Evolutionary conservation across 805 yeast species (phyloP).

Genomic region (Wickerhamomyces bovis): DNA sequence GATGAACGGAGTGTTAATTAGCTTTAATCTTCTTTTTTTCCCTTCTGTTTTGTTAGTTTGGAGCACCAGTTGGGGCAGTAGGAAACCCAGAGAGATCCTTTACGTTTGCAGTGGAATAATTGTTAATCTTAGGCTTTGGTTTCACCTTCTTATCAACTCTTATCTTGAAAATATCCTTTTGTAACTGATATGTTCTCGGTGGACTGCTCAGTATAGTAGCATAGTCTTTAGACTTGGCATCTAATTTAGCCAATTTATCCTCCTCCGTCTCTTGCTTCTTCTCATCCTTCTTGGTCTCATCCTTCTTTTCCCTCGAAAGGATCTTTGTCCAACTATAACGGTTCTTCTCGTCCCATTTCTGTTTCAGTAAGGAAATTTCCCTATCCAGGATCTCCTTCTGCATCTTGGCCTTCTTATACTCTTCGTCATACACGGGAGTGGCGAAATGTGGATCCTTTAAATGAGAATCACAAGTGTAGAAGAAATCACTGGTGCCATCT

Average conservation of each 20-base stretch:
- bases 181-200: slow-evolving; percentile 32
- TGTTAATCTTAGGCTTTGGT: slow-evolving; percentile 23
- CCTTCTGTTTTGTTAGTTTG: background rate
- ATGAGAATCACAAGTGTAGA: slow-evolving; percentile 23
- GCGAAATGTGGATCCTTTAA: slow-evolving; percentile 21
- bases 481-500: slow-evolving; percentile 15
- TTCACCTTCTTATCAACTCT: slow-evolving; percentile 28
- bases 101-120: slow-evolving; percentile 22
- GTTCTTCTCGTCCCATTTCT: slow-evolving; percentile 24
- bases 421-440: slow-evolving; percentile 16
- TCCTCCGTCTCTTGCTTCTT: slow-evolving; percentile 17
- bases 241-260: slow-evolving; percentile 11
- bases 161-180: slow-evolving; percentile 34
- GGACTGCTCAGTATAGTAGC: slow-evolving; percentile 21
- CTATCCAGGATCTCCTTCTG: slow-evolving; percentile 16
- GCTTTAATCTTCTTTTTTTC: too few species aligned
- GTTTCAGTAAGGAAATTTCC: slow-evolving; percentile 16
- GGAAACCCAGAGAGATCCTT: slow-evolving; percentile 30
- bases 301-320: slow-evolving; percentile 7
- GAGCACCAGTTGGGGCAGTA: slow-evolving; percentile 19
- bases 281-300: slow-evolving; percentile 10
- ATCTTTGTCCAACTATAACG: slow-evolving; percentile 23
- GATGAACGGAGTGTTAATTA: slow-evolving; percentile 62
- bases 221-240: slow-evolving; percentile 2
- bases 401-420: slow-evolving; percentile 15